A percentile compares a stretch with the other conserved stretches of the same genome.
These are phyloP conservation scores for Jasminum sambac DNA, from an alignment of 257 asterid genomes.

Conservation along the genomic window DNA sequence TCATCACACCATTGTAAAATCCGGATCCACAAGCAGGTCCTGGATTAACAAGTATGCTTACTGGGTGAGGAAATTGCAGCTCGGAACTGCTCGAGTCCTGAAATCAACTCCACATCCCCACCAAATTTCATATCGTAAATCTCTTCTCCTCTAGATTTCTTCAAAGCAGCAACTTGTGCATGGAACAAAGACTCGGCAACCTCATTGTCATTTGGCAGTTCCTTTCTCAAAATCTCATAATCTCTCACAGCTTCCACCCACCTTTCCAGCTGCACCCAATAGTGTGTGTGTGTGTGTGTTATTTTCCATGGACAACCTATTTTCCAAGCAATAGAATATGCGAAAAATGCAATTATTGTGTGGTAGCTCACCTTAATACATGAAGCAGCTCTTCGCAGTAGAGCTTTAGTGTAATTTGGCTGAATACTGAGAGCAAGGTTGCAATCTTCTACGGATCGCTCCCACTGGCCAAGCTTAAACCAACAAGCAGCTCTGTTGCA, in stretches of 20 bases:
- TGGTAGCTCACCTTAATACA: slow-evolving; percentile 40
- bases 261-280: slow-evolving; percentile 64
- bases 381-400: slow-evolving; percentile 87
- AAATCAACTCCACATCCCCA: slow-evolving; percentile 70
- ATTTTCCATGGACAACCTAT: too few relatives aligned
- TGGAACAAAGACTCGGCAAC: slow-evolving; percentile 77
- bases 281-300: neutral
- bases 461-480: slow-evolving; percentile 86
- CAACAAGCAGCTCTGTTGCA: slow-evolving; percentile 98
- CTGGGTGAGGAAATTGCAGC: slow-evolving; percentile 77
- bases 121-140: slow-evolving; percentile 73
- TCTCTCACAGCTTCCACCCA: slow-evolving; percentile 91
- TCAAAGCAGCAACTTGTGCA: slow-evolving; percentile 73
- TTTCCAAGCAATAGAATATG: neutral
- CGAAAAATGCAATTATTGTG: neutral
- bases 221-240: slow-evolving; percentile 67
- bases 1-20: slow-evolving; percentile 20
- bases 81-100: slow-evolving; percentile 68
- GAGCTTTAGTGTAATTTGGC: slow-evolving; percentile 79
- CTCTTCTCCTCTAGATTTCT: slow-evolving; percentile 77
- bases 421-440: slow-evolving; percentile 74
- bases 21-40: neutral
- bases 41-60: slow-evolving; percentile 26
- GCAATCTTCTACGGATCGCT: slow-evolving; percentile 76
- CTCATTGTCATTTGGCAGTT: slow-evolving; percentile 67